A percentile compares a stretch with the other conserved stretches of the same genome.
phyloP scores from a whole-genome alignment of 2,329 filamentous ascomycete genomes.

The Massarina eburnea region DNA sequence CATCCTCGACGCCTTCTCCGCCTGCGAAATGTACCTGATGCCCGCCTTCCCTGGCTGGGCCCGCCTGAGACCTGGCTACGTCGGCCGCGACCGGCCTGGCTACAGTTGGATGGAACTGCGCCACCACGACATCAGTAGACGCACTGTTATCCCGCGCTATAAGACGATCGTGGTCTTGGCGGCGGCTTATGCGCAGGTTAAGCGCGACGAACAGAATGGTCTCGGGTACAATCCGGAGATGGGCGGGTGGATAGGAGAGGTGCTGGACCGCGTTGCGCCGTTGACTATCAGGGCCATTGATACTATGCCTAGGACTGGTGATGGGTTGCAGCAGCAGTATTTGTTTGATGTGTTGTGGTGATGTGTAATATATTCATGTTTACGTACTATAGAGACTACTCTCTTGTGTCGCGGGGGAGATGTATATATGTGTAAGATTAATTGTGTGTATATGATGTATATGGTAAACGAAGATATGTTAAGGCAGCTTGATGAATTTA shows the following conservation, averaged over 20 bases:
- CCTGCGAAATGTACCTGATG: slow-evolving; percentile 80
- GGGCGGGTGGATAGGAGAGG: slow-evolving; percentile 23
- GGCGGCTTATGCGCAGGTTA: slow-evolving; percentile 38
- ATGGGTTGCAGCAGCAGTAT: slow-evolving; percentile 33
- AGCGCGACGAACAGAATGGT: slow-evolving; percentile 36
- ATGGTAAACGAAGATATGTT: too few species aligned
- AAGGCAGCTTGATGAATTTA: too few species aligned
- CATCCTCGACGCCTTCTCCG: slow-evolving; percentile 67
- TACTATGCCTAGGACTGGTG: slow-evolving; percentile 45
- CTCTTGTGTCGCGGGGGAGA: neutral
- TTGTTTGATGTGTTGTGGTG: slow-evolving; percentile 9
- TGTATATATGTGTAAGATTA: neutral
- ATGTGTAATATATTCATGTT: neutral
- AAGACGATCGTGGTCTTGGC: slow-evolving; percentile 48
- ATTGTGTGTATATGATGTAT: too few species aligned
- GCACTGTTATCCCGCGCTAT: slow-evolving; percentile 44
- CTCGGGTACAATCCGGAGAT: slow-evolving; percentile 23
- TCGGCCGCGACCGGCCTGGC: slow-evolving; percentile 21
- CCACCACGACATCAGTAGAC: slow-evolving; percentile 24
- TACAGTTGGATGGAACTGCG: slow-evolving; percentile 35
- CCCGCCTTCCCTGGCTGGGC: slow-evolving; percentile 75
- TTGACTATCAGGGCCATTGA: slow-evolving; percentile 46
- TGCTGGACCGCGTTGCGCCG: slow-evolving; percentile 41
- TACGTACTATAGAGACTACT: too few species aligned
- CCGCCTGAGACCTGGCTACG: slow-evolving; percentile 22